A percentile compares a stretch with the other conserved stretches of the same genome.
Evolutionary conservation across 2,329 filamentous ascomycete species (phyloP).

Genomic region (Coniochaeta sp.): DNA sequence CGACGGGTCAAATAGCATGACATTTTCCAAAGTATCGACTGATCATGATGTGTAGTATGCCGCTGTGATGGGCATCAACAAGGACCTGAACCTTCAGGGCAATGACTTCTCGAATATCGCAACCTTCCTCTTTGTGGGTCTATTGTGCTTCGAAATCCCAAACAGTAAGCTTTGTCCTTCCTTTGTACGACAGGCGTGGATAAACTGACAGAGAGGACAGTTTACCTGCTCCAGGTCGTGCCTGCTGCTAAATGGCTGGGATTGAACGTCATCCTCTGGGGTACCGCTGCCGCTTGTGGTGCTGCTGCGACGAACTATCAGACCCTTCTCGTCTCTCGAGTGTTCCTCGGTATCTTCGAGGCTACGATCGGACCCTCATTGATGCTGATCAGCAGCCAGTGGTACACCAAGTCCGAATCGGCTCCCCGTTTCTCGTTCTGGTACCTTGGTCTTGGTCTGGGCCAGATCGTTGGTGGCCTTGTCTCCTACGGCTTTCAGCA

Average conservation of each 20-base stretch:
- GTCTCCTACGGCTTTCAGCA: conserved; percentile 47
- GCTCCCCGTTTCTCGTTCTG: conserved; percentile 52
- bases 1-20: background rate
- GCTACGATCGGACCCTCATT: conserved; percentile 52
- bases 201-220: conserved; percentile 19
- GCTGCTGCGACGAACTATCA: conserved; percentile 46
- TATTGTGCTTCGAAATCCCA: conserved; percentile 50
- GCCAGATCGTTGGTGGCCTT: conserved; percentile 41
- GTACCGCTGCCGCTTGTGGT: conserved; percentile 44
- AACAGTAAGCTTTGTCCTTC: conserved; percentile 35
- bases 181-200: background rate
- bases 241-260: conserved; percentile 56
- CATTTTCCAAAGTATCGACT: background rate
- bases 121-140: conserved; percentile 56
- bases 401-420: conserved; percentile 50
- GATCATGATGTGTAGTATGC: conserved; percentile 40
- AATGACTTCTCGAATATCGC: conserved; percentile 58
- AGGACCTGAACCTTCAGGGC: conserved; percentile 44
- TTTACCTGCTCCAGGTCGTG: conserved; percentile 50
- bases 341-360: conserved; percentile 54
- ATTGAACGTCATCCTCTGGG: conserved; percentile 51
- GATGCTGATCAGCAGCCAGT: conserved; percentile 53
- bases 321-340: conserved; percentile 43
- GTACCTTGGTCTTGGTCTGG: conserved; percentile 52
- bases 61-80: conserved; percentile 54